Percentiles rank a stretch among this genome's conserved stretches.
These are phyloP conservation scores for Tuber aestivum DNA, from an alignment of 495 filamentous ascomycete genomes.

Conservation along the genomic window DNA sequence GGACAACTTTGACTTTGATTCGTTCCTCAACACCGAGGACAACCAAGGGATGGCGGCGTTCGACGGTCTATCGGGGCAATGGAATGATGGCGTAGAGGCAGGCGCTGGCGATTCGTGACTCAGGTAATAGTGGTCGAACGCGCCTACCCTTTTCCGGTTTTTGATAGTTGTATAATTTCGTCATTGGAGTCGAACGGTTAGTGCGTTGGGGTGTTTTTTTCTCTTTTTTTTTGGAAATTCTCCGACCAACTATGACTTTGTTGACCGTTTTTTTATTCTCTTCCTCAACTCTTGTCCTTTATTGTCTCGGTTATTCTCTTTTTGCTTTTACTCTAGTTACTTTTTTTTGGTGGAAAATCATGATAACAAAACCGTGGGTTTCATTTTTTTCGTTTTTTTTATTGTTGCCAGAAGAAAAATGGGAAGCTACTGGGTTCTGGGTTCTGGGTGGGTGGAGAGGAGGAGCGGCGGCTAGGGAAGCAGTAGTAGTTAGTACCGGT, in stretches of 20 bases:
- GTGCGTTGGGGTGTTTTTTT: constrained; percentile 5
- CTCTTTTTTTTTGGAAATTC: not conserved
- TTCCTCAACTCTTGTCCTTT: not conserved
- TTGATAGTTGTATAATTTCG: constrained; percentile 5
- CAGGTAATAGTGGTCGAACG: constrained; percentile 12
- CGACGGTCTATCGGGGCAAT: constrained; percentile 48
- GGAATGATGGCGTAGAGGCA: constrained; percentile 51
- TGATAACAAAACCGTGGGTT: not conserved
- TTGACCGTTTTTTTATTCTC: not conserved
- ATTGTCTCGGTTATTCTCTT: not conserved
- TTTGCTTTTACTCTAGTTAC: not conserved
- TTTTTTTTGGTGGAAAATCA: constrained; percentile 3
- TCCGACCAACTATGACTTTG: constrained; percentile 1
- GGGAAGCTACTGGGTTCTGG: not conserved
- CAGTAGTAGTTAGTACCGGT: not conserved
- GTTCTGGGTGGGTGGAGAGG: not conserved
- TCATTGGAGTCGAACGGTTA: constrained; percentile 4
- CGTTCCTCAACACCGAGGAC: constrained; percentile 69
- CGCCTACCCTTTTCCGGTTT: not conserved
- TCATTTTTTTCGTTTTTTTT: not conserved
- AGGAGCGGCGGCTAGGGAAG: not conserved
- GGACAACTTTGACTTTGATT: constrained; percentile 92
- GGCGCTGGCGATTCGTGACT: constrained; percentile 43
- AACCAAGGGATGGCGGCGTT: constrained; percentile 52
- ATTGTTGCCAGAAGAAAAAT: not conserved